Evolutionary conservation across 257 asterid species (phyloP), one percentile per base, ranked within the genome.

Genomic region (Solanum corneliomulleri): DNA sequence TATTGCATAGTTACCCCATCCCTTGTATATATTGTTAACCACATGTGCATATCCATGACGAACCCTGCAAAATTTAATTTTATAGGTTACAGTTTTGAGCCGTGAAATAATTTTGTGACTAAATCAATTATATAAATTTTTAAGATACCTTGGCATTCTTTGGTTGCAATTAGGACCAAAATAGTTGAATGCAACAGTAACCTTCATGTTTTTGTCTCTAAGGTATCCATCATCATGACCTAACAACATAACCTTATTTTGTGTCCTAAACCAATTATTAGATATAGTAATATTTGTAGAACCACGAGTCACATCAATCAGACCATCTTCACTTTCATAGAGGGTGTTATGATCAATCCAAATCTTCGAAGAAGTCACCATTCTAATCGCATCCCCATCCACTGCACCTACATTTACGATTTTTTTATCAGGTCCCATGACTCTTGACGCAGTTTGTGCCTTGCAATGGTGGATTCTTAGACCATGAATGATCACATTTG

Each of bases 1-100:
- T 72, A 96, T 92, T 68, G 99, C 99, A 62, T 96, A 96, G 47
- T 71, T 69, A 18, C 98, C 99, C 99, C 99, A 96, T 29, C 98
- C 98, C 27, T 86, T 89, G 89, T 96, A 96, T 12, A 94, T 89
- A 86, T 94, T 96, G 93, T 96, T 96, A 2, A 93, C 99, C 29
- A 96, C 98, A 31, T 96, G 99, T n/a, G 99, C 96, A 45, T 95
- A 96, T 81, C 98, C 99, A 42, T 92, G 93, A 23, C 98, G 94
- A 52, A 96, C 89, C 92, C 98, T 94, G 70, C 87, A 69, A 75
- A 64, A 11, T 16, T 16, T 85, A 11, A 13, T 4, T 11, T 42
- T 39, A 74, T 74, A 74, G 11, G 82, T 74, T 74, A 37, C 21
- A 9, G 0, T 5, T 39, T 23, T 37, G 47, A 74, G 11, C 10